Conservation (phyloP, 441 rosid genomes). For the Biscutella laevigata region DNA sequence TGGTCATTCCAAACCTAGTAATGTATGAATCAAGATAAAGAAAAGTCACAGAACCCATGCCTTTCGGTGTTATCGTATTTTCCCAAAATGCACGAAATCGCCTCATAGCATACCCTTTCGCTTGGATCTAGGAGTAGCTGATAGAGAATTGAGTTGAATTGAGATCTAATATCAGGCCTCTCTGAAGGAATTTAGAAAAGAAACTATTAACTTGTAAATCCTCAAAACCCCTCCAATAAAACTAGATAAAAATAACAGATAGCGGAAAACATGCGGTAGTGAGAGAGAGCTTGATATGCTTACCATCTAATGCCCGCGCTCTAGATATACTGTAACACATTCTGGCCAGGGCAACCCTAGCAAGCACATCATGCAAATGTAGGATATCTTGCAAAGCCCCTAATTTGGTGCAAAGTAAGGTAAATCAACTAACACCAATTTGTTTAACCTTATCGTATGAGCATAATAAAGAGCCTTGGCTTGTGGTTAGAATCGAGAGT, state of each 20-base stretch:
- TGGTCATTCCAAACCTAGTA: conserved; percentile 7
- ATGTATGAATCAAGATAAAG: conserved; percentile 6
- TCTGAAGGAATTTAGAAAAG: conserved; percentile 37
- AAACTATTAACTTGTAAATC: conserved; percentile 8
- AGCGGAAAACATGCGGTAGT: conserved; percentile 5
- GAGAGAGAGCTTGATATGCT: conserved; percentile 18
- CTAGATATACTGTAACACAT: conserved; percentile 81
- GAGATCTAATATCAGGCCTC: conserved; percentile 80
- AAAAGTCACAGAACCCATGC: conserved; percentile 31
- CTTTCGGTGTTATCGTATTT: conserved; percentile 72
- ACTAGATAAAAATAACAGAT: conserved; percentile 21
- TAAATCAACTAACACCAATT: conserved; percentile 14
- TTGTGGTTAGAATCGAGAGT: neutral
- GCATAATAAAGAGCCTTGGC: conserved; percentile 9
- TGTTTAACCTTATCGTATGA: neutral
- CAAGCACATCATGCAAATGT: conserved; percentile 98
- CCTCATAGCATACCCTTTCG: conserved; percentile 98
- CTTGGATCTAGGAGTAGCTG: conserved; percentile 98
- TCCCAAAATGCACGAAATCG: conserved; percentile 83
- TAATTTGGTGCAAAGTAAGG: conserved; percentile 33
- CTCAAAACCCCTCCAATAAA: conserved; percentile 10
- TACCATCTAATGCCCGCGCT: conserved; percentile 96
- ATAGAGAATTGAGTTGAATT: conserved; percentile 85
- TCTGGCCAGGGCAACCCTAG: conserved; percentile 92
- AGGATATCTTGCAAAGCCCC: conserved; percentile 99